These are phyloP conservation scores for Solioccasus polychromus DNA, from an alignment of 768 basidiomycete genomes.

Conservation along the genomic window DNA sequence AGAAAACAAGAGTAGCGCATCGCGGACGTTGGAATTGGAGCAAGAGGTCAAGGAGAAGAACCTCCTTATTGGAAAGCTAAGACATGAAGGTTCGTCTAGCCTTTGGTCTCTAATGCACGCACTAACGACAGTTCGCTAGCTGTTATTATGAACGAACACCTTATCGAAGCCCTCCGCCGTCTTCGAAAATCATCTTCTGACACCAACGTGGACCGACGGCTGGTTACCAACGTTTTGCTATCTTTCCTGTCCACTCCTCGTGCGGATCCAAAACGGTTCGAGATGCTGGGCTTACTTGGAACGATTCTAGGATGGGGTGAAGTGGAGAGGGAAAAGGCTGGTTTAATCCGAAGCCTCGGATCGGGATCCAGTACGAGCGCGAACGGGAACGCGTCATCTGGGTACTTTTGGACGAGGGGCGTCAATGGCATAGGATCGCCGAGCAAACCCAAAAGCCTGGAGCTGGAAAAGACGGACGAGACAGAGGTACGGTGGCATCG, in stretches of 20 bases:
- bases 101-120: constrained; percentile 3
- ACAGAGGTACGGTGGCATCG: constrained; percentile 64
- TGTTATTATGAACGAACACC: constrained; percentile 95
- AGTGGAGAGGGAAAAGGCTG: constrained; percentile 86
- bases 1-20: constrained; percentile 64
- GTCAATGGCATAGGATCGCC: constrained; percentile 26
- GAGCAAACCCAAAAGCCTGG: constrained; percentile 40
- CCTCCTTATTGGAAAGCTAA: constrained; percentile 88
- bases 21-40: constrained; percentile 70
- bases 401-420: constrained; percentile 21
- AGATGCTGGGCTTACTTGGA: constrained; percentile 87
- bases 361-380: constrained; percentile 52
- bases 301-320: constrained; percentile 94
- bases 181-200: constrained; percentile 79
- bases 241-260: constrained; percentile 89
- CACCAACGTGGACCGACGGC: constrained; percentile 87
- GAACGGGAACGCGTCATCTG: constrained; percentile 14
- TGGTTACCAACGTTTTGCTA: constrained; percentile 92
- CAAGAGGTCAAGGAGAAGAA: constrained; percentile 95
- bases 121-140: constrained; percentile 42
- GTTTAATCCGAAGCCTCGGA: constrained; percentile 33
- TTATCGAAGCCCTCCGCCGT: constrained; percentile 96
- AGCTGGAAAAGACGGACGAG: constrained; percentile 78
- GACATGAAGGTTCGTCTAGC: constrained; percentile 76
- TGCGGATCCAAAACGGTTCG: constrained; percentile 91